These are phyloP conservation scores for Phyllosticta capitalensis DNA, from an alignment of 2,329 filamentous ascomycete genomes.

Conservation along the genomic window DNA sequence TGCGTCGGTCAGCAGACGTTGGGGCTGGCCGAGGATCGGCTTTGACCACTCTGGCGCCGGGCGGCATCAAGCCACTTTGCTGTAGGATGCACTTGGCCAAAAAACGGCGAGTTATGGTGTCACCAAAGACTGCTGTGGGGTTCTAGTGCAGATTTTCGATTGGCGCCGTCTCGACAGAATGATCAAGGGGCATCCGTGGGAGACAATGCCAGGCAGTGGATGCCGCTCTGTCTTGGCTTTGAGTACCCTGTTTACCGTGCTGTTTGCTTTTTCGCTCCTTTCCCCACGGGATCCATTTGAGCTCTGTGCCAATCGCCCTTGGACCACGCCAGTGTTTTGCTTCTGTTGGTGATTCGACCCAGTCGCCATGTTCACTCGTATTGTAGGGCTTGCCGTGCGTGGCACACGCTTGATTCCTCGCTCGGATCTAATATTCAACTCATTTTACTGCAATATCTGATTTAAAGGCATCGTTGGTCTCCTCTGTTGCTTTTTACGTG, in stretches of 20 bases:
- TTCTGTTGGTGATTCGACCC: background rate
- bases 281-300: background rate
- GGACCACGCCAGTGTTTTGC: background rate
- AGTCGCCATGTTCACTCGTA: background rate
- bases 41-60: background rate
- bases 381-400: background rate
- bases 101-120: background rate
- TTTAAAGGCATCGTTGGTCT: background rate
- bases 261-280: background rate
- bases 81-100: background rate
- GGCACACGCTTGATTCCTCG: background rate
- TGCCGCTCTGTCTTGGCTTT: background rate
- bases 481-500: background rate
- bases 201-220: background rate
- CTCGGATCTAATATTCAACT: background rate
- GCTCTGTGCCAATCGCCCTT: background rate
- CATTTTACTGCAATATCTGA: background rate
- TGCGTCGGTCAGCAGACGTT: background rate
- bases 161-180: background rate
- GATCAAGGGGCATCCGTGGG: background rate
- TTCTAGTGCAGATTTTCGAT: background rate
- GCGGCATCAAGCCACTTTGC: background rate
- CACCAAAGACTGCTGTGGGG: background rate
- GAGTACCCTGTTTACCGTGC: background rate
- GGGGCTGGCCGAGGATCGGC: background rate